A percentile compares a stretch with the other conserved stretches of the same genome.
phyloP scores from a whole-genome alignment of 2,329 filamentous ascomycete genomes.

The Aspergillus sp. region DNA sequence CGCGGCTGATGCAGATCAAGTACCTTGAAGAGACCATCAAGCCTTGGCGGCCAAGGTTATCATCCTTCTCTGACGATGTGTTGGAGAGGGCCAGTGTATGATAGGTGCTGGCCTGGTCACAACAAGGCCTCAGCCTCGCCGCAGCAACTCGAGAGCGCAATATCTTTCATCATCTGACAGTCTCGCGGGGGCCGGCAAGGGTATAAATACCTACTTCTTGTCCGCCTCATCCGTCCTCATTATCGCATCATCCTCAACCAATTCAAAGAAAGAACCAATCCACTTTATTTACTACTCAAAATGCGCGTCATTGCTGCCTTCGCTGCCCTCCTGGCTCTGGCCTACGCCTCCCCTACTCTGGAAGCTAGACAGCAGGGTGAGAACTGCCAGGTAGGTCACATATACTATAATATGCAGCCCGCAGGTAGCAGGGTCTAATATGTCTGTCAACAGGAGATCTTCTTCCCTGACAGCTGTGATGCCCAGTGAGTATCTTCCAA shows the following conservation, averaged over 20 bases:
- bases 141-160: background rate
- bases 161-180: background rate
- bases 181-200: background rate
- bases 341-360: slow-evolving; percentile 11
- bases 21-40: background rate
- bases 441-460: slow-evolving; percentile 2
- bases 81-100: background rate
- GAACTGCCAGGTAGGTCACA: slow-evolving; percentile 6
- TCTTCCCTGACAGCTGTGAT: slow-evolving; percentile 3
- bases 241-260: background rate
- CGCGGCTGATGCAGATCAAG: background rate
- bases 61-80: background rate
- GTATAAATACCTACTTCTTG: background rate
- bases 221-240: background rate
- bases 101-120: background rate
- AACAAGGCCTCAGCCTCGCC: too few relatives aligned
- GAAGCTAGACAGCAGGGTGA: slow-evolving; percentile 14
- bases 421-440: background rate
- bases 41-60: background rate
- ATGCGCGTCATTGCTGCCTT: slow-evolving; percentile 12
- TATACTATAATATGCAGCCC: background rate
- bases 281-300: background rate
- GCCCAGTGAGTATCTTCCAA: background rate
- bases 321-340: slow-evolving; percentile 7
- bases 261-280: background rate